phyloP scores from a whole-genome alignment of 805 yeast species.

The Cyberlindnera amylophila region DNA sequence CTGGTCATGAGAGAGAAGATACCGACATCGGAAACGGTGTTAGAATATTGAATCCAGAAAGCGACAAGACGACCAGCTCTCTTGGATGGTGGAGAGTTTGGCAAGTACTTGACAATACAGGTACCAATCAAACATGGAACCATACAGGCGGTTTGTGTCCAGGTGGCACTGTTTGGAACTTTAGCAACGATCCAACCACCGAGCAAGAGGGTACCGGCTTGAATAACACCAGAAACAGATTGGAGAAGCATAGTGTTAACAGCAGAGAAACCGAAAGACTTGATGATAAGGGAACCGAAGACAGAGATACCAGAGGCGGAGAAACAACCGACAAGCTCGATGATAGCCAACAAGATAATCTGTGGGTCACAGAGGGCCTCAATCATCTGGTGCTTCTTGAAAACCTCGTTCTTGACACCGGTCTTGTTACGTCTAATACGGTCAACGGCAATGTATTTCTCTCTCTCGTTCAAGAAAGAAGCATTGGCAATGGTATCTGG shows the following conservation, averaged over 20 bases:
- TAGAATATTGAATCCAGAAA: constrained; percentile 5
- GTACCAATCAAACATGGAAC: constrained; percentile 8
- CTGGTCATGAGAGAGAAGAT: constrained; percentile 5
- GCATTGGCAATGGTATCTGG: constrained; percentile 37
- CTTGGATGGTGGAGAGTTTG: constrained; percentile 2
- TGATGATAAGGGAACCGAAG: constrained; percentile 5
- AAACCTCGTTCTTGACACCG: constrained; percentile 4
- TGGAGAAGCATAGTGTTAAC: constrained; percentile 5
- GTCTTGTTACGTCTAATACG: constrained; percentile 14
- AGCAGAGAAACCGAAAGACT: constrained; percentile 7
- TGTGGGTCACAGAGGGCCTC: constrained; percentile 8
- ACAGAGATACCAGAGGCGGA: constrained; percentile 5
- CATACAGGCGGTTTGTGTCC: constrained; percentile 1
- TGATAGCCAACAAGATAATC: constrained; percentile 1
- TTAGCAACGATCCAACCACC: constrained; percentile 3
- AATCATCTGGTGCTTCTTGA: constrained; percentile 8
- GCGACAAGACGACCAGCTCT: constrained; percentile 9
- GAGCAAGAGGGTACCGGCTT: constrained; percentile 1
- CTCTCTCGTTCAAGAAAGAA: constrained; percentile 32
- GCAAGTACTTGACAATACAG: constrained; percentile 3
- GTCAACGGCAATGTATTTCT: constrained; percentile 25
- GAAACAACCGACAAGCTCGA: constrained; percentile 2
- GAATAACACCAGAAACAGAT: constrained; percentile 5
- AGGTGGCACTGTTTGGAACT: constrained; percentile 2
- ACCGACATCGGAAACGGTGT: constrained; percentile 2